These are phyloP conservation scores for Candida hungchunana DNA, from an alignment of 805 yeast species.

Conservation along the genomic window DNA sequence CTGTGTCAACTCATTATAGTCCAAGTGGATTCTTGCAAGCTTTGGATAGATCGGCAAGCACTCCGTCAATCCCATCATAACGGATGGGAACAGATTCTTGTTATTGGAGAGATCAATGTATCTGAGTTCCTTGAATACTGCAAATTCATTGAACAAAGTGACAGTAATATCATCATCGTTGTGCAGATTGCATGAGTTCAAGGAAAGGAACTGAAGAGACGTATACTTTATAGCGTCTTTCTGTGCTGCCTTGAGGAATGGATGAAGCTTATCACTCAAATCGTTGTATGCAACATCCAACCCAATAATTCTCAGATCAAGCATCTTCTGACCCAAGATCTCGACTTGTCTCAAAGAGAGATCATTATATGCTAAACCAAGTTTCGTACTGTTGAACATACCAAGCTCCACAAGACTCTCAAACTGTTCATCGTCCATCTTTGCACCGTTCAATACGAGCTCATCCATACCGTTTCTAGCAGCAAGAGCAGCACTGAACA, in stretches of 20 bases:
- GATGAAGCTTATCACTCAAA: conserved; percentile 34
- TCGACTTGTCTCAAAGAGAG: conserved; percentile 54
- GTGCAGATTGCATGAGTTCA: conserved; percentile 61
- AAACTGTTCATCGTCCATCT: conserved; percentile 52
- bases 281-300: conserved; percentile 85
- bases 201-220: conserved; percentile 46
- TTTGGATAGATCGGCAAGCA: conserved; percentile 66
- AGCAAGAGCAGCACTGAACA: conserved; percentile 70
- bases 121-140: conserved; percentile 54
- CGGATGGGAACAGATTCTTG: conserved; percentile 59
- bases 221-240: conserved; percentile 24
- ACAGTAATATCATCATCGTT: conserved; percentile 29
- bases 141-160: conserved; percentile 41
- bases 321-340: conserved; percentile 57
- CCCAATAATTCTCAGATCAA: conserved; percentile 48
- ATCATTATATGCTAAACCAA: conserved; percentile 81
- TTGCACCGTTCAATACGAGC: conserved; percentile 76
- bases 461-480: conserved; percentile 79
- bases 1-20: conserved; percentile 56
- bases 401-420: conserved; percentile 61
- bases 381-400: conserved; percentile 50
- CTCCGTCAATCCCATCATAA: conserved; percentile 48
- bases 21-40: conserved; percentile 65
- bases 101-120: conserved; percentile 80
- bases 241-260: conserved; percentile 26